These are phyloP conservation scores for Lotus japonicus DNA, from an alignment of 306 rosid species.

Conservation along the genomic window DNA sequence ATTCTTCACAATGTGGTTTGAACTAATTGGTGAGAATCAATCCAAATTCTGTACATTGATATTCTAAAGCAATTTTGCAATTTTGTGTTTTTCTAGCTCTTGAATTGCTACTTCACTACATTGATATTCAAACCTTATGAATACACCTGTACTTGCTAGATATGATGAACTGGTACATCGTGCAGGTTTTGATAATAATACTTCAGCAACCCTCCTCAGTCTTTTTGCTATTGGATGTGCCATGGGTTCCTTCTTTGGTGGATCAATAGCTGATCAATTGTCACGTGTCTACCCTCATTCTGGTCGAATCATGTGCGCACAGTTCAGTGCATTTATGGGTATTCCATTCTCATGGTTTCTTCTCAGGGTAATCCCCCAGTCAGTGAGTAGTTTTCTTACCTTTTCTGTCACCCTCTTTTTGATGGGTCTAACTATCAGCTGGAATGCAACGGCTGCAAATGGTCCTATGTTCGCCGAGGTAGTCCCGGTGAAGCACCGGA, in stretches of 20 bases:
- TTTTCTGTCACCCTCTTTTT: constrained; percentile 66
- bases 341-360: constrained; percentile 89
- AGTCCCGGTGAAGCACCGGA: constrained; percentile 78
- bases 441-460: constrained; percentile 84
- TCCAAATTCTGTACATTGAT: background rate
- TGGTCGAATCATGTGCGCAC: constrained; percentile 88
- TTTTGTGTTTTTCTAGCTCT: background rate
- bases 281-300: constrained; percentile 69
- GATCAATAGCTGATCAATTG: constrained; percentile 64
- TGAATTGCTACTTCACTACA: background rate
- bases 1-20: constrained; percentile 99
- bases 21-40: constrained; percentile 67
- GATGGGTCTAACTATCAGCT: constrained; percentile 94
- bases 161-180: constrained; percentile 1
- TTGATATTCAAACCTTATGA: background rate
- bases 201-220: constrained; percentile 74
- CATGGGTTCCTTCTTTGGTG: constrained; percentile 72
- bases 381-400: constrained; percentile 55
- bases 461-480: constrained; percentile 96
- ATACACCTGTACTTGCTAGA: background rate
- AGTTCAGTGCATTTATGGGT: constrained; percentile 93
- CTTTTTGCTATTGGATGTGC: constrained; percentile 89
- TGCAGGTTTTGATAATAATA: constrained; percentile 83
- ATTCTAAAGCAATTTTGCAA: constrained; percentile 1
- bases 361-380: constrained; percentile 74